phyloP scores from a whole-genome alignment of 768 basidiomycete species.

The Xanthoconium purpureum region DNA sequence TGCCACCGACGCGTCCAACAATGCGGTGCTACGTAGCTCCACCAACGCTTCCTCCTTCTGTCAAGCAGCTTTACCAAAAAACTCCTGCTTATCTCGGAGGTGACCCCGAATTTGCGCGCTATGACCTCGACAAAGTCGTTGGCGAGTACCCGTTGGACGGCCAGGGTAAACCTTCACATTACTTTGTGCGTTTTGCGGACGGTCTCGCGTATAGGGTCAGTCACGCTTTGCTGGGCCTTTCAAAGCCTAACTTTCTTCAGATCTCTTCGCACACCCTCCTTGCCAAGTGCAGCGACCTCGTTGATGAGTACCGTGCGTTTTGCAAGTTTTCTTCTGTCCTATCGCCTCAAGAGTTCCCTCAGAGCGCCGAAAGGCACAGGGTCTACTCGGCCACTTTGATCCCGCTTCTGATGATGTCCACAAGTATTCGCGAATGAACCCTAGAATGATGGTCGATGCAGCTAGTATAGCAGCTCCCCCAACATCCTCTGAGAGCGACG shows the following conservation, averaged over 20 bases:
- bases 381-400: constrained; percentile 52
- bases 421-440: constrained; percentile 52
- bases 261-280: constrained; percentile 41
- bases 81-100: constrained; percentile 34
- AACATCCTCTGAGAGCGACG: constrained; percentile 13
- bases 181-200: constrained; percentile 56
- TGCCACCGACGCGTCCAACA: constrained; percentile 12
- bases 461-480: constrained; percentile 3
- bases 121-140: constrained; percentile 47
- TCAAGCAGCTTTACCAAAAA: constrained; percentile 43
- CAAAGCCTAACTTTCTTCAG: constrained; percentile 31
- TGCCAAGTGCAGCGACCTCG: constrained; percentile 40
- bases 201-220: constrained; percentile 61
- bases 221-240: not conserved
- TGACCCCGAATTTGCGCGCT: constrained; percentile 29
- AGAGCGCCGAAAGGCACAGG: constrained; percentile 47
- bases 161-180: constrained; percentile 42
- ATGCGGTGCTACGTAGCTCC: constrained; percentile 34
- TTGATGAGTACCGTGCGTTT: constrained; percentile 55
- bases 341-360: constrained; percentile 8
- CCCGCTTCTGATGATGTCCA: constrained; percentile 55
- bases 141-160: constrained; percentile 45
- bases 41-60: constrained; percentile 37
- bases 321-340: not conserved
- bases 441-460: constrained; percentile 32